Evolutionary conservation across 306 rosid species (phyloP).

Genomic region (Dalbergia cochinchinensis): DNA sequence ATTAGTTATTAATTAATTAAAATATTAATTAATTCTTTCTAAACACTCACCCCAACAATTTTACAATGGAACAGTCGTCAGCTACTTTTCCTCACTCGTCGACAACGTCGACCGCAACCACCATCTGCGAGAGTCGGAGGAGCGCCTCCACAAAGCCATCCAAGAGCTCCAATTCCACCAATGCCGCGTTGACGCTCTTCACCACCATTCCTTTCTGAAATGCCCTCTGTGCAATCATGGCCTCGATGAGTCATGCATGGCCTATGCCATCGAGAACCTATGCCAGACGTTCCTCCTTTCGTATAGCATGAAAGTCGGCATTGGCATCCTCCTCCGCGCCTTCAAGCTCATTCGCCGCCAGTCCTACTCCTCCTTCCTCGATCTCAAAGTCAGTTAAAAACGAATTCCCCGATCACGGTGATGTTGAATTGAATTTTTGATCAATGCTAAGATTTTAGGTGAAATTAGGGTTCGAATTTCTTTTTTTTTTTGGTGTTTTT

Average conservation of each 20-base stretch:
- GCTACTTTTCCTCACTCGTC: constrained; percentile 47
- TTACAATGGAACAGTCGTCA: constrained; percentile 43
- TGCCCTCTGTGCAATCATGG: constrained; percentile 75
- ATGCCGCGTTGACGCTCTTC: constrained; percentile 70
- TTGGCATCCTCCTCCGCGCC: constrained; percentile 96
- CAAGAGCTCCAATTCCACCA: constrained; percentile 90
- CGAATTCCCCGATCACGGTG: background rate
- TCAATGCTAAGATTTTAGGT: background rate
- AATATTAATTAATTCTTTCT: no score
- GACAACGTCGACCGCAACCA: constrained; percentile 68
- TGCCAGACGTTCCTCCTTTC: constrained; percentile 93
- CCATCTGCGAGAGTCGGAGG: constrained; percentile 70
- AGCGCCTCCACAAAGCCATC: constrained; percentile 85
- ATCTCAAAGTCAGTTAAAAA: constrained; percentile 71
- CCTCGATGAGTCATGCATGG: constrained; percentile 78
- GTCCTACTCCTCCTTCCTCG: constrained; percentile 88
- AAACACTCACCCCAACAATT: background rate
- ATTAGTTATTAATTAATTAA: background rate
- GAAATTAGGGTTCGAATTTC: constrained; percentile 38
- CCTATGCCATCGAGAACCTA: constrained; percentile 89
- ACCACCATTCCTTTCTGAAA: constrained; percentile 27
- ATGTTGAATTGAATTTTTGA: background rate
- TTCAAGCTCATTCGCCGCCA: constrained; percentile 86
- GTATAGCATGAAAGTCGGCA: constrained; percentile 87
- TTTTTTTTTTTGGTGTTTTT: background rate